Base-by-base conservation (phyloP, 768 basidiomycete species). In the Mycena capillaripes region DNA sequence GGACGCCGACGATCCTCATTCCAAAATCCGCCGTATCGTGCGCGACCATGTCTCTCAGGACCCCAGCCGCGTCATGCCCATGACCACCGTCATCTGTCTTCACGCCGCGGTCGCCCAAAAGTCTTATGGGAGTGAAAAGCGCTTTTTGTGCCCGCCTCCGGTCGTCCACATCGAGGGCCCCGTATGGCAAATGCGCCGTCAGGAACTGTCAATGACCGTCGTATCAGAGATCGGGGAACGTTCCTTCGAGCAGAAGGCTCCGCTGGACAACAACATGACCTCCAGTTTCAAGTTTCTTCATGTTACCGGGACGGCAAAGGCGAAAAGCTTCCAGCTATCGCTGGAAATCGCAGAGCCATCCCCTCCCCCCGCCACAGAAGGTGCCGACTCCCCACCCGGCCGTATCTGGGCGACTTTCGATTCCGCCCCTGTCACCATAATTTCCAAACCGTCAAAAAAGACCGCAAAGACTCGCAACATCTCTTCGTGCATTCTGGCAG, bases 391-490 rank as follows among this genome's bases (percentile, higher is more conserved):
- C 40, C 81, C 85, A 48, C 81, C 83, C 73, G 93, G 93, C 73
- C 93, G 94, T 70, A 81, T 93, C 69, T 97, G 96, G 96, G 95
- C 95, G 11, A 91, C 94, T 36, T 96, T 98, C 85, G 92, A 95
- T 81, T 97, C 96, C 34, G 92, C 94, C 38, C 95, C 96, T 56
- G 93, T 98, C 77, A 93, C 94, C 55, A 96, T 98, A 83, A 97
- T 98, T 78, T 97, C 97, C 78, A 98, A 98, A 82, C 97, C 97
- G 38, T 97, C 96, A 70, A 97, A 97, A 89, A 97, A 97, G 87
- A 97, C 96, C 12, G 95, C 95, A 69, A 97, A 97, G 85, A 96
- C 96, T 77, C 93, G 96, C 84, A 93, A 95, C 85, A 93, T 94
- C 79, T 93, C 92, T 52, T 95, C 92, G 25, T 97, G 96, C 84